Conservation (phyloP, 345 rosid species). For the Salix viminalis region DNA sequence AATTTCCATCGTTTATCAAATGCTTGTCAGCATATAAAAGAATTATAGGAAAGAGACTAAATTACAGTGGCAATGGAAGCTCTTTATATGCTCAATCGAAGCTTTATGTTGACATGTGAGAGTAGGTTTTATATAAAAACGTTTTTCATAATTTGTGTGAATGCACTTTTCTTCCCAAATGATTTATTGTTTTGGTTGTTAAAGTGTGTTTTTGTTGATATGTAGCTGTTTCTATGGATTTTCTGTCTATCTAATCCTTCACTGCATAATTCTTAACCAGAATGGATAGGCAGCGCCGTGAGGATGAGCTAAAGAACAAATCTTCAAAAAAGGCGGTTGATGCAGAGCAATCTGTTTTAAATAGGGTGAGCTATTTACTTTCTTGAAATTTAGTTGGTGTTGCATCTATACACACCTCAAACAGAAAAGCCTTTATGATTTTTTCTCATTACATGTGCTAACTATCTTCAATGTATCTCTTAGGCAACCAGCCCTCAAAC, state of each 20-base stretch:
- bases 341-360: slow-evolving; percentile 77
- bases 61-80: neutral
- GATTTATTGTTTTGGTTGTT: neutral
- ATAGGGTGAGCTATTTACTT: slow-evolving; percentile 46
- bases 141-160: neutral
- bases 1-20: neutral
- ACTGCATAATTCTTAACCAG: slow-evolving; percentile 30
- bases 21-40: neutral
- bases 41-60: neutral
- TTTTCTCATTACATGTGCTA: neutral
- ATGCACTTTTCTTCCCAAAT: neutral
- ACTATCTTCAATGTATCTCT: slow-evolving; percentile 13
- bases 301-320: slow-evolving; percentile 81
- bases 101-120: neutral
- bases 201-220: neutral
- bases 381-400: slow-evolving; percentile 1
- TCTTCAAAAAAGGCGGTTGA: slow-evolving; percentile 81
- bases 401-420: neutral
- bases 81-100: neutral
- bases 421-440: neutral
- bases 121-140: neutral
- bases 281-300: slow-evolving; percentile 96
- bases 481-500: slow-evolving; percentile 93
- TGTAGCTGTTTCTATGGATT: neutral
- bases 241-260: slow-evolving; percentile 3